These are phyloP conservation scores for Wickerhamomyces mucosus DNA, from an alignment of 805 yeast genomes.

Conservation along the genomic window DNA sequence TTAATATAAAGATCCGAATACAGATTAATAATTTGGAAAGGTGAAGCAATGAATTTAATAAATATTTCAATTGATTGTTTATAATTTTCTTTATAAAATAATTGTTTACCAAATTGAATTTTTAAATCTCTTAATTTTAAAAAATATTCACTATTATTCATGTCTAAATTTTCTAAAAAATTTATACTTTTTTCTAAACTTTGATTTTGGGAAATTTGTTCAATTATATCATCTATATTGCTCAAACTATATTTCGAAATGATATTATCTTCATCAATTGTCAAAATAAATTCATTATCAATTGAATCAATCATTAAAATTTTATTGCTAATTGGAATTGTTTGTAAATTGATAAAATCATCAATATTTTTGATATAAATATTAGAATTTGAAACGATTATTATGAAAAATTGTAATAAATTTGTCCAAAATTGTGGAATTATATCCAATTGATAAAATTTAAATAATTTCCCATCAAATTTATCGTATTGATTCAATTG, in stretches of 20 bases:
- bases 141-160: conserved; percentile 22
- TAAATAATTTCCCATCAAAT: too few species aligned
- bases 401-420: too few species aligned
- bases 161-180: conserved; percentile 25
- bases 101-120: conserved; percentile 27
- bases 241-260: conserved; percentile 1
- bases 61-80: conserved; percentile 33
- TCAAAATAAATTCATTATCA: too few species aligned
- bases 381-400: too few species aligned
- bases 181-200: conserved; percentile 23
- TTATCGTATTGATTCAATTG: too few species aligned
- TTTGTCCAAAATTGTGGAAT: too few species aligned
- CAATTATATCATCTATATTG: conserved; percentile 1
- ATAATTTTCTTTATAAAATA: conserved; percentile 23
- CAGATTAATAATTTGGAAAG: conserved; percentile 37
- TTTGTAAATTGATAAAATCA: too few species aligned
- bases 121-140: conserved; percentile 34
- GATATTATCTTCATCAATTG: too few species aligned
- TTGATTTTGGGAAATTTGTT: conserved; percentile 1
- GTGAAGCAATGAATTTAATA: conserved; percentile 49
- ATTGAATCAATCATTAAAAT: too few species aligned
- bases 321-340: too few species aligned
- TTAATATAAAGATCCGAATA: conserved; percentile 32
- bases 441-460: too few species aligned
- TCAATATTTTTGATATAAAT: too few species aligned